Evolutionary conservation across 192 early-diverging fungal genomes (phyloP).

Genomic region (Entomortierella chlamydospora): DNA sequence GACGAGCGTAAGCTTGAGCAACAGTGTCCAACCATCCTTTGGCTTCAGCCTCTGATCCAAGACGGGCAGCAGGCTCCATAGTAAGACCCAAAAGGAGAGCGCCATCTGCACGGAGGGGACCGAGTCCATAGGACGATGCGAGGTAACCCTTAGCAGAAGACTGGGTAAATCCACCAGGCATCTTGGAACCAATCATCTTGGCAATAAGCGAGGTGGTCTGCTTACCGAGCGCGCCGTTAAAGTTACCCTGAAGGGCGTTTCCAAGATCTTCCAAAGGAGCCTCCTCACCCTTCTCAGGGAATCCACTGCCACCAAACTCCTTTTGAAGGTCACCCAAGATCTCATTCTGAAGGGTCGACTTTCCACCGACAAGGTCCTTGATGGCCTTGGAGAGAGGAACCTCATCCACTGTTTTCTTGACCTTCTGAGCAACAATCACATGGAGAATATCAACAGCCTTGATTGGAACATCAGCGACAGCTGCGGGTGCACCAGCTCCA

Average conservation of each 20-base stretch:
- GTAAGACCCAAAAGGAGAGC: slow-evolving; percentile 82
- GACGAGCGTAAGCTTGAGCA: slow-evolving; percentile 75
- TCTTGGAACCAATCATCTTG: slow-evolving; percentile 88
- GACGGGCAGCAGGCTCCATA: slow-evolving; percentile 85
- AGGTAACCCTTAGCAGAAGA: slow-evolving; percentile 83
- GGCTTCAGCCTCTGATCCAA: slow-evolving; percentile 82
- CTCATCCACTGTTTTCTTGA: slow-evolving; percentile 85
- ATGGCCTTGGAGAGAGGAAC: slow-evolving; percentile 81
- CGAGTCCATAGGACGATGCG: slow-evolving; percentile 77
- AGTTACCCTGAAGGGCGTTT: slow-evolving; percentile 66
- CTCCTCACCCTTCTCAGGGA: slow-evolving; percentile 95
- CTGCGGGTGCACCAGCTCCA: slow-evolving; percentile 39
- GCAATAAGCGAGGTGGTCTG: slow-evolving; percentile 78
- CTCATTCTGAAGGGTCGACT: slow-evolving; percentile 97
- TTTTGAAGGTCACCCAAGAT: slow-evolving; percentile 94
- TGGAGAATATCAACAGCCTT: slow-evolving; percentile 87
- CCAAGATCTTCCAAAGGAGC: slow-evolving; percentile 86
- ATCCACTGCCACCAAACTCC: slow-evolving; percentile 81
- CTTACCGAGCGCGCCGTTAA: slow-evolving; percentile 85
- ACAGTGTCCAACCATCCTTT: slow-evolving; percentile 83
- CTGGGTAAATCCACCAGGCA: slow-evolving; percentile 91
- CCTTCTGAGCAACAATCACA: slow-evolving; percentile 90
- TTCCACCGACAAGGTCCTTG: slow-evolving; percentile 96
- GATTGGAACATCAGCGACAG: slow-evolving; percentile 76
- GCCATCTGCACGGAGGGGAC: slow-evolving; percentile 77